Evolutionary conservation across 2,329 filamentous ascomycete species (phyloP).

Genomic region (Curvularia sp.): DNA sequence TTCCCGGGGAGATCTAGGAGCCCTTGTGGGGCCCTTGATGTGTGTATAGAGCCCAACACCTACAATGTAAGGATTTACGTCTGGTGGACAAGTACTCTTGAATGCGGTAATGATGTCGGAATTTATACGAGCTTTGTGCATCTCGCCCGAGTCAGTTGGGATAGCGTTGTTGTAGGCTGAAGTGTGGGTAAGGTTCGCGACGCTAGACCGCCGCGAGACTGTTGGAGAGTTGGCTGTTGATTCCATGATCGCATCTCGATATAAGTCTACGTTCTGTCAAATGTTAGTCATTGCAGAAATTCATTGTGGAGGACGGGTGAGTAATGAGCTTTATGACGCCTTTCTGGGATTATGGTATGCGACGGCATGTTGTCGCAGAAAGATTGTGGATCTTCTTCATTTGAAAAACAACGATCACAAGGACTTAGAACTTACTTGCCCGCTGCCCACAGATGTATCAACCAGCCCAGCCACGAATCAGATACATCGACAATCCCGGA

Average conservation of each 20-base stretch:
- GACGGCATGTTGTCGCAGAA: not conserved
- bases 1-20: not conserved
- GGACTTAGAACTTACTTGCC: not conserved
- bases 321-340: not conserved
- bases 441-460: not conserved
- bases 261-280: not conserved
- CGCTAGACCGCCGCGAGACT: not conserved
- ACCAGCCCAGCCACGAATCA: not conserved
- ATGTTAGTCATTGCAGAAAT: not conserved
- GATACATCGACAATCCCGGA: not conserved
- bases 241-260: not conserved
- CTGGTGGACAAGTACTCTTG: constrained; percentile 3
- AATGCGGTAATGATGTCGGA: constrained; percentile 27
- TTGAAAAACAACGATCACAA: not conserved
- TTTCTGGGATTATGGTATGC: not conserved
- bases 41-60: constrained; percentile 43
- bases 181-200: not conserved
- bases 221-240: not conserved
- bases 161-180: constrained; percentile 4
- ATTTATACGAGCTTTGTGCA: constrained; percentile 31
- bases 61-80: constrained; percentile 19
- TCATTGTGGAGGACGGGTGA: not conserved
- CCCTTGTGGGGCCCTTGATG: constrained; percentile 12
- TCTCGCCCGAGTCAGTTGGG: constrained; percentile 20
- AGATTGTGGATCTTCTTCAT: not conserved